Base-by-base conservation (phyloP, 805 yeast genomes). In the Metschnikowia lochheadii region DNA sequence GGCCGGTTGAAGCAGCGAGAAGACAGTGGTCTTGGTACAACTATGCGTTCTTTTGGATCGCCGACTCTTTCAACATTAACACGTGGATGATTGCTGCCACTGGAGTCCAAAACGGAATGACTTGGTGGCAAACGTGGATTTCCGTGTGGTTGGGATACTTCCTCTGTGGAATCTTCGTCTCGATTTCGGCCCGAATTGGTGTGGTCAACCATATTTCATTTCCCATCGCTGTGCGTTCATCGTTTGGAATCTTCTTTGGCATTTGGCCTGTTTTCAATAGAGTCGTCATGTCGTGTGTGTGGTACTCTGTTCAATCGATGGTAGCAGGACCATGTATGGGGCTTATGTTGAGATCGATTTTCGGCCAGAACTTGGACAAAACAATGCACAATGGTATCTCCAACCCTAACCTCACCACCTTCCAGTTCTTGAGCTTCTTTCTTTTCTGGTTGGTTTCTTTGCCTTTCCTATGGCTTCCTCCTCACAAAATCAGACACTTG, bases 81-180 rank as follows among this genome's bases (percentile, higher is more conserved):
- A 88, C 96, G 5, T 89, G 92, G 89, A 90, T 87, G 72, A 88
- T 89, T 59, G 96, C 96, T 2, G 83, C 92, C 7, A 86, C 96
- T 0, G 96, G 96, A 60, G 68, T 73, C 34, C 84, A 86, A 50
- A 73, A 76, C 48, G 81, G 83, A 20, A 70, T 89, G 68, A 79
- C 84, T 15, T 89, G 96, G 96, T 89, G 96, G 95, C 90, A 84
- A 63, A 83, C 87, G 11, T 89, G 96, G 95, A 69, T 89, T 36
- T 80, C 94, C 1, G 94, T 89, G 23, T 88, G 96, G 94, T 55
- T 89, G 15, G 96, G 96, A 6, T 89, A 89, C 66, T 62, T 75
- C 17, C 67, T 87, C 43, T 82, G 87, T 54, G 94, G 87, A 54
- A 57, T 77, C 1, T 87, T 89, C 58, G 85, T 90, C 33, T 78